A percentile compares a stretch with the other conserved stretches of the same genome.
Evolutionary conservation across 2,329 filamentous ascomycete species (phyloP).

Genomic region (Aspergillus sergii): DNA sequence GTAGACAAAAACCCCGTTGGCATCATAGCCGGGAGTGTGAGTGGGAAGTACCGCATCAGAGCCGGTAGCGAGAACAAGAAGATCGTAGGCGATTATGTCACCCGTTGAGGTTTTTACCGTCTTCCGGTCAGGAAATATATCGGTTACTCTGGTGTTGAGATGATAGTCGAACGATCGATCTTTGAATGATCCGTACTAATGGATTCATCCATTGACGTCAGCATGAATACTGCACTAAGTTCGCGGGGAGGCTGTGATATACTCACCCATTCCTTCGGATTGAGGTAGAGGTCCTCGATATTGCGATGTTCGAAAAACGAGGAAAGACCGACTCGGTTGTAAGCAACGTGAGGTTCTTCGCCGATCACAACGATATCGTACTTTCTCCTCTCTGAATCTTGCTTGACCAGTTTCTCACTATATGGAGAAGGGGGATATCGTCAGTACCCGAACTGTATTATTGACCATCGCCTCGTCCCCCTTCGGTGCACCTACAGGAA

Average conservation of each 20-base stretch:
- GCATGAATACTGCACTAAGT: background rate
- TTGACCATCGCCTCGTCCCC: background rate
- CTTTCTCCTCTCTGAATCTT: slow-evolving; percentile 73
- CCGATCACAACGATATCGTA: slow-evolving; percentile 85
- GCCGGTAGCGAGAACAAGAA: slow-evolving; percentile 81
- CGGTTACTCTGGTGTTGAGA: slow-evolving; percentile 72
- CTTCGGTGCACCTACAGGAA: slow-evolving; percentile 70
- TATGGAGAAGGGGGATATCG: background rate
- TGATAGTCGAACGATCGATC: slow-evolving; percentile 73
- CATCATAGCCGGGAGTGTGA: slow-evolving; percentile 75
- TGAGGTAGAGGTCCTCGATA: slow-evolving; percentile 86
- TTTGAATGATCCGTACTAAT: slow-evolving; percentile 66
- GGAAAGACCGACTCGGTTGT: slow-evolving; percentile 87
- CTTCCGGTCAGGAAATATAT: slow-evolving; percentile 66
- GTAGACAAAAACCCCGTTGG: slow-evolving; percentile 85
- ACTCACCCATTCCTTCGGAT: slow-evolving; percentile 77
- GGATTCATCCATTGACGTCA: background rate
- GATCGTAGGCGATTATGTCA: slow-evolving; percentile 71
- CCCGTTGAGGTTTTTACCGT: slow-evolving; percentile 71
- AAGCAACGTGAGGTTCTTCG: slow-evolving; percentile 84
- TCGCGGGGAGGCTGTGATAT: background rate
- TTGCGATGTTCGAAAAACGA: slow-evolving; percentile 85
- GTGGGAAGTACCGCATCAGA: slow-evolving; percentile 77
- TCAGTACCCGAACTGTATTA: background rate
- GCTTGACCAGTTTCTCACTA: slow-evolving; percentile 86